Evolutionary conservation across 2,329 filamentous ascomycete genomes (phyloP).

Genomic region (Diatrype stigma): DNA sequence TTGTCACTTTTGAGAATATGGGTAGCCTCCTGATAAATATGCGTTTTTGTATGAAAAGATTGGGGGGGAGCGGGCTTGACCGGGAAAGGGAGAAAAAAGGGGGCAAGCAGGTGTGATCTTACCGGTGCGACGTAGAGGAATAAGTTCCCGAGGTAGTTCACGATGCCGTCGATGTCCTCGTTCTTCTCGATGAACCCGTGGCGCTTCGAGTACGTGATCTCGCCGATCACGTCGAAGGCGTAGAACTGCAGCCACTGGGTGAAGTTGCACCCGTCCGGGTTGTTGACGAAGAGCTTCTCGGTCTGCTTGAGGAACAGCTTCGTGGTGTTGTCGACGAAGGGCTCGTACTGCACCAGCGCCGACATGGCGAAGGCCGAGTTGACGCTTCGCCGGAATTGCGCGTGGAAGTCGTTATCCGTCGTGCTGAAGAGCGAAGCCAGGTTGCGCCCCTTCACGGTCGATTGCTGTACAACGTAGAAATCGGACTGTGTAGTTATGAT

Average conservation of each 20-base stretch:
- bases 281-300: slow-evolving; percentile 47
- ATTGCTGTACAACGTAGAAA: slow-evolving; percentile 77
- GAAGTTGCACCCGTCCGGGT: slow-evolving; percentile 53
- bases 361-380: slow-evolving; percentile 77
- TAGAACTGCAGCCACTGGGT: slow-evolving; percentile 74
- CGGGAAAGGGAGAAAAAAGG: no score
- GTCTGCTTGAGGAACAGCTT: slow-evolving; percentile 65
- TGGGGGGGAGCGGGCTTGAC: no score
- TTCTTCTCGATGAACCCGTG: slow-evolving; percentile 73
- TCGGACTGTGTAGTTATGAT: slow-evolving; percentile 53
- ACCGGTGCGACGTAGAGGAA: slow-evolving; percentile 70
- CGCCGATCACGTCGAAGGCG: slow-evolving; percentile 77
- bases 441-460: slow-evolving; percentile 62
- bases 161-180: slow-evolving; percentile 71
- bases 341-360: slow-evolving; percentile 72
- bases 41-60: no score
- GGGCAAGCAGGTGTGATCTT: slow-evolving; percentile 26
- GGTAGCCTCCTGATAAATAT: no score
- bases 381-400: slow-evolving; percentile 69
- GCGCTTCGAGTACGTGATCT: slow-evolving; percentile 71
- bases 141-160: slow-evolving; percentile 58
- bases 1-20: no score
- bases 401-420: slow-evolving; percentile 70
- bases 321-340: slow-evolving; percentile 72
- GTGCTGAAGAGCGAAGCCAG: slow-evolving; percentile 74